Evolutionary conservation across 164 flowering plant genomes (phyloP).

Genomic region (Magnolia kwangsiensis): DNA sequence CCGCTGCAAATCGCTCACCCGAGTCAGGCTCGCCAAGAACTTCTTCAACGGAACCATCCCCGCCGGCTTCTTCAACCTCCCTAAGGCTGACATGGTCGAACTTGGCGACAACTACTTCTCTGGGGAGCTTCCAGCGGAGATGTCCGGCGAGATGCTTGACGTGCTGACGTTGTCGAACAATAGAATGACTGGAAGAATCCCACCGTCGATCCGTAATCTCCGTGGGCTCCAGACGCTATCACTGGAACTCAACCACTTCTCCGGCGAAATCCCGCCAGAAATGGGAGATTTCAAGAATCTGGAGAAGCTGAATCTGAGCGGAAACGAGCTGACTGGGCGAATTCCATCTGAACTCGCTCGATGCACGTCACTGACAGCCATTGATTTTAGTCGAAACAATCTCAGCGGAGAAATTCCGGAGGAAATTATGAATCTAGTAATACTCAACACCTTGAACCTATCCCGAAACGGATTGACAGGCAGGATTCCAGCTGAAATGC

Average conservation of each 20-base stretch:
- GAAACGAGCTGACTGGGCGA: conserved; percentile 50
- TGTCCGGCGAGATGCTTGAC: conserved; percentile 39
- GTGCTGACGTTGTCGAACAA: conserved; percentile 50
- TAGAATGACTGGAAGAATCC: conserved; percentile 55
- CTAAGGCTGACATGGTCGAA: conserved; percentile 42
- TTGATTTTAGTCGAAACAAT: conserved; percentile 67
- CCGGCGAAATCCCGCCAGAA: conserved; percentile 58
- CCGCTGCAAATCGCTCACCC: conserved; percentile 57
- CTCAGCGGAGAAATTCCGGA: conserved; percentile 52
- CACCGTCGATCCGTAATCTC: conserved; percentile 52
- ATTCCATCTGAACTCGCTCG: conserved; percentile 46
- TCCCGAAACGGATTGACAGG: conserved; percentile 63
- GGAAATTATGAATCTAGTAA: conserved; percentile 32
- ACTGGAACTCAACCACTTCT: conserved; percentile 46
- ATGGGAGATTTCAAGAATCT: conserved; percentile 41
- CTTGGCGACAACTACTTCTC: conserved; percentile 56
- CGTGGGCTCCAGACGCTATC: conserved; percentile 33
- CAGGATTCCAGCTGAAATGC: conserved; percentile 51
- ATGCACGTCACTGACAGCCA: conserved; percentile 31
- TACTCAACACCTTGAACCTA: conserved; percentile 46
- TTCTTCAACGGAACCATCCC: conserved; percentile 67
- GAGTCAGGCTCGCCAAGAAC: conserved; percentile 51
- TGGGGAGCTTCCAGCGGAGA: conserved; percentile 59
- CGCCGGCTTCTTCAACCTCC: conserved; percentile 62
- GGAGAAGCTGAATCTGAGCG: conserved; percentile 42